Evolutionary conservation across 2,329 filamentous ascomycete species (phyloP), one percentile per base, ranked within the genome.

Genomic region (Penicillium digitatum): DNA sequence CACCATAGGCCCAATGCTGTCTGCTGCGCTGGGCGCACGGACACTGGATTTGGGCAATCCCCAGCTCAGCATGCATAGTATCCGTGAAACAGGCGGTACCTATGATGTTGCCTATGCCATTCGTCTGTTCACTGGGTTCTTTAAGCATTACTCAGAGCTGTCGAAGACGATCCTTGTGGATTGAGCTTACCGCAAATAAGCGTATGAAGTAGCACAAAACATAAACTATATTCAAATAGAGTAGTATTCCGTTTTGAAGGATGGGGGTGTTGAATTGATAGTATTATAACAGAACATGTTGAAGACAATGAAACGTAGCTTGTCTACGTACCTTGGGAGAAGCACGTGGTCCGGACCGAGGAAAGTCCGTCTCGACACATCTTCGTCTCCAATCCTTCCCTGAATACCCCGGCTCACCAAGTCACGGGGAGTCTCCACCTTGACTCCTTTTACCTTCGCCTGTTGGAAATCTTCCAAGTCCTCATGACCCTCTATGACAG

Each of bases 1-100:
- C 77, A 99, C 94, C 34, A 99, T 99, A 68, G 94, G 94, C 0
- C 94, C 94, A n/a, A 96, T 96, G 86, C 80, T 97, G 43, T 89
- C 88, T 51, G 91, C 93, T 24, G 87, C 87, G 56, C 78, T 97
- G 65, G 94, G 94, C 54, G 86, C 90, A 52, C 82, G 94, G 59
- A 97, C 94, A 1, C 80, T 99, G 42, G 94, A 99, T 75, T 76
- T 97, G 54, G 93, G 93, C 10, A 97, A 96, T 75, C 87, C 93
- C 27, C 93, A 97, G 78, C 79, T 96, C 61, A 91, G 88, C 70
- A 97, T 97, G 94, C 93, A 97, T 76, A 94, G 89, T 69, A 96
- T 96, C 68, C 86, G 94, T 52, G 94, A 97, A 80, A 96, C 90
- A 40, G 89, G 89, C 24, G 94, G 94, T 37, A 85, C 87, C 1